Base-by-base conservation (phyloP, 208 protist genomes). In the Leishmania tropica region DNA sequence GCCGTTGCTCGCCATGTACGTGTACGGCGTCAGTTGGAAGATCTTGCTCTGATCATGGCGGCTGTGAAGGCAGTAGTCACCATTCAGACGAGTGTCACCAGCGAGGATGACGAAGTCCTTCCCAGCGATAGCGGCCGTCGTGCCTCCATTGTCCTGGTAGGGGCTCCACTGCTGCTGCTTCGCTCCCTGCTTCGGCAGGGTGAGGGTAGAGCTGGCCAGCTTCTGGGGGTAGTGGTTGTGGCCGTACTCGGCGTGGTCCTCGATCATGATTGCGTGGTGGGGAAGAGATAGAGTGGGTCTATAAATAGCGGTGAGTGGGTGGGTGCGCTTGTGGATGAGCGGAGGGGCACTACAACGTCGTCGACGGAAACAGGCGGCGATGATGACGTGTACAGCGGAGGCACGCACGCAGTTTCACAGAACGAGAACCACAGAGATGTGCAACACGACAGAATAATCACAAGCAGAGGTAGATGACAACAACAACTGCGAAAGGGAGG, bases 81-180 rank as follows among this genome's bases (percentile, higher is more conserved):
- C 92, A 85, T 96, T 99, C 84, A 99, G 87, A 64, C 99, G 96
- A 15, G 99, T 99, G 89, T 99, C 99, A 56, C 90, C 98, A 45
- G 99, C 99, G 70, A 99, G 82, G 42, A 99, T 92, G 56, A 97
- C 98, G 85, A 97, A 99, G 91, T 99, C 97, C 35, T 93, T 93
- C 19, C 99, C 99, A 17, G 96, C 95, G 75, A 99, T 98, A 58
- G 98, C 99, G 0, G 99, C 83, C 56, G 95, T 94, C 17, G 99
- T 99, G 60, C 99, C 98, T 64, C 98, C 97, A 78, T 99, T 99
- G 84, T 99, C 95, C 15, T 92, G 85, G 89, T 99, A 99, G 21
- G 98, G 97, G 58, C 88, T 95, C 96, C 96, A 98, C 51, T 86
- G 80, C 74, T 93, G 83, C 75, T 96, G 90, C 84, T 95, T 85